Base-by-base conservation (phyloP, 2,329 filamentous ascomycete genomes). In the Arthrobotrys musiformis region DNA sequence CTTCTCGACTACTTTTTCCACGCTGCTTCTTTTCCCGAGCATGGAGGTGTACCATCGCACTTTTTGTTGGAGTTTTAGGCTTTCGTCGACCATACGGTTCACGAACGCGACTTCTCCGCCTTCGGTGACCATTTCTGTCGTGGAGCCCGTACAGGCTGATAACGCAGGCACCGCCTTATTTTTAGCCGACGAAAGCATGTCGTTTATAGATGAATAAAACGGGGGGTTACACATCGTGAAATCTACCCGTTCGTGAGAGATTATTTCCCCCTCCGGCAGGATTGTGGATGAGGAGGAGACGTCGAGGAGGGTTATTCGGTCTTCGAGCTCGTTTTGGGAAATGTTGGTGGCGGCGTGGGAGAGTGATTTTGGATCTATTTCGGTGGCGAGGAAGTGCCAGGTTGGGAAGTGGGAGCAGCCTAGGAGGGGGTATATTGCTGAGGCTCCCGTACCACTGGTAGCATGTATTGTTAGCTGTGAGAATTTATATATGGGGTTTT, bases 221-320 rank as follows among this genome's bases (percentile, higher is more conserved):
- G 95, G 95, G 0, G 95, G 95, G 80, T 99, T 99, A 79, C 91
- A 94, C 90, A 98, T 96, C 73, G 89, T 90, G 82, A 98, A 97
- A 82, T 94, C 90, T 48, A 97, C 86, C 8, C 81, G 78, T 9
- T 17, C 33, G 24, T 48, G 15, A 4, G 46, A 19, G 0, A 17
- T 48, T 8, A 68, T 42, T 19, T 19, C 35, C 7, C 46, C 37
- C 17, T 33, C 17, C n/a, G 68, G 61, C 60, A 75, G 33, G 17
- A 69, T 77, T 35, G 54, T 40, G 13, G 42, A 48, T 22, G 77
- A 56, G 24, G 26, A 15, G 15, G 64, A 64, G 11, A 46, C 54
- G 19, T 67, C 54, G 22, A 70, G 35, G 7, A 66, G 33, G 11
- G 54, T 78, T 42, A 74, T 62, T 22, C 58, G 63, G 24, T 46